These are phyloP conservation scores for Isoetes engelmannii DNA, from an alignment of 83 land plant genomes.

Conservation along the genomic window DNA sequence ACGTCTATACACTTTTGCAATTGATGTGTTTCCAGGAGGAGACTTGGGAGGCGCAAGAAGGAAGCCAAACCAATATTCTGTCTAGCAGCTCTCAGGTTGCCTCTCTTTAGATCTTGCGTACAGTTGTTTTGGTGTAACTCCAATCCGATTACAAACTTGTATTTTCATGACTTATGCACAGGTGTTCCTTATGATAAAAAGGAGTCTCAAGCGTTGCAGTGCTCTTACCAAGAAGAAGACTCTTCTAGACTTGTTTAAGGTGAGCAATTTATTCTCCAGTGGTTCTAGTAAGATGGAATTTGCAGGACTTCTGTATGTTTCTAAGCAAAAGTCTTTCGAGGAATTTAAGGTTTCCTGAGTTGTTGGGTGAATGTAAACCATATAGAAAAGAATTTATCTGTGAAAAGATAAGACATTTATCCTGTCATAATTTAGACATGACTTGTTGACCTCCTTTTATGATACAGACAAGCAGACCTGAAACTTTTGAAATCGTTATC, in stretches of 20 bases:
- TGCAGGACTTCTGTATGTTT: too few species aligned
- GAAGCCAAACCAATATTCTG: slow-evolving; percentile 1
- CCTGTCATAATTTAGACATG: too few species aligned
- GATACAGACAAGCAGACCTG: too few species aligned
- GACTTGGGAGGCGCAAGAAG: slow-evolving; percentile 7
- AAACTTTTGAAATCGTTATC: background rate
- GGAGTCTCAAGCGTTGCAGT: background rate
- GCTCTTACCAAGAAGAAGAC: slow-evolving; percentile 9
- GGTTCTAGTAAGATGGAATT: too few species aligned
- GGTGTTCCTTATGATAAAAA: background rate
- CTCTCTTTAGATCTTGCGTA: background rate
- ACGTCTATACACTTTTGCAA: background rate
- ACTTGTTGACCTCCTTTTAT: too few species aligned
- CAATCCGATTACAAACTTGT: background rate
- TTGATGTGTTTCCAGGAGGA: background rate
- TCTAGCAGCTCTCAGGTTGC: slow-evolving; percentile 8
- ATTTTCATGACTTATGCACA: background rate
- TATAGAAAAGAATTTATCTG: too few species aligned
- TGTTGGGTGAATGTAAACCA: too few species aligned
- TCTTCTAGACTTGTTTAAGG: slow-evolving; percentile 2
- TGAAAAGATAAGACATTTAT: too few species aligned
- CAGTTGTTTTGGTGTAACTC: too few species aligned
- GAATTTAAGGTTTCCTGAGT: too few species aligned
- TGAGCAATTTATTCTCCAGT: background rate
- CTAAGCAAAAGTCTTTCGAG: too few species aligned